These are phyloP conservation scores for Saxophila tyrrhenica DNA, from an alignment of 495 filamentous ascomycete genomes.

Conservation along the genomic window DNA sequence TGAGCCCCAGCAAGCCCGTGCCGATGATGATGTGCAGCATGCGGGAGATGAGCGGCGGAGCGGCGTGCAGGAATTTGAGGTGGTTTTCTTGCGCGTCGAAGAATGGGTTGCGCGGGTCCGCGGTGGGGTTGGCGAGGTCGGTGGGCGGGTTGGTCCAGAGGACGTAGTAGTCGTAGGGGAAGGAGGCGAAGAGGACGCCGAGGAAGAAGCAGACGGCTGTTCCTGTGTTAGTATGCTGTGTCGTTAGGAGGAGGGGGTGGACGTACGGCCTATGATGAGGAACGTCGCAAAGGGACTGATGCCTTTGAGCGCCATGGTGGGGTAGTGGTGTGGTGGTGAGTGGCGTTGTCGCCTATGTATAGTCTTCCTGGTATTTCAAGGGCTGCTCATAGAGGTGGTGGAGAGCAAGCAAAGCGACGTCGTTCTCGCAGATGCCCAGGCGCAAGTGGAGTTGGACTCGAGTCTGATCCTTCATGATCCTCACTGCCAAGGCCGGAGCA, in stretches of 20 bases:
- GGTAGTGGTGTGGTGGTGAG: not conserved
- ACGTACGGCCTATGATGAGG: constrained; percentile 86
- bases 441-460: too few species aligned
- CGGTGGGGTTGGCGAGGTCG: constrained; percentile 24
- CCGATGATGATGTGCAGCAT: constrained; percentile 87
- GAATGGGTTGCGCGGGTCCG: constrained; percentile 33
- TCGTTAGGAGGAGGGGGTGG: constrained; percentile 1
- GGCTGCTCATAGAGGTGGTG: too few species aligned
- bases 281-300: constrained; percentile 68
- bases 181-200: constrained; percentile 91
- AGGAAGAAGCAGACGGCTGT: constrained; percentile 68
- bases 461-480: too few species aligned
- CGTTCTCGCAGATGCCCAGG: too few species aligned
- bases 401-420: too few species aligned
- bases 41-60: constrained; percentile 80
- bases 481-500: too few species aligned
- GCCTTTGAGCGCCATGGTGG: constrained; percentile 14
- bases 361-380: too few species aligned
- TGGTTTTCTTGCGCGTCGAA: constrained; percentile 74
- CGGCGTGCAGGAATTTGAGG: constrained; percentile 71
- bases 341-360: not conserved
- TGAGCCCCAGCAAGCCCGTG: constrained; percentile 78
- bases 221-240: not conserved
- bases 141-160: constrained; percentile 62
- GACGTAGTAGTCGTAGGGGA: constrained; percentile 96